Conservation (phyloP, 352 stramenopile genomes). For the Phytopythium montanum region DNA sequence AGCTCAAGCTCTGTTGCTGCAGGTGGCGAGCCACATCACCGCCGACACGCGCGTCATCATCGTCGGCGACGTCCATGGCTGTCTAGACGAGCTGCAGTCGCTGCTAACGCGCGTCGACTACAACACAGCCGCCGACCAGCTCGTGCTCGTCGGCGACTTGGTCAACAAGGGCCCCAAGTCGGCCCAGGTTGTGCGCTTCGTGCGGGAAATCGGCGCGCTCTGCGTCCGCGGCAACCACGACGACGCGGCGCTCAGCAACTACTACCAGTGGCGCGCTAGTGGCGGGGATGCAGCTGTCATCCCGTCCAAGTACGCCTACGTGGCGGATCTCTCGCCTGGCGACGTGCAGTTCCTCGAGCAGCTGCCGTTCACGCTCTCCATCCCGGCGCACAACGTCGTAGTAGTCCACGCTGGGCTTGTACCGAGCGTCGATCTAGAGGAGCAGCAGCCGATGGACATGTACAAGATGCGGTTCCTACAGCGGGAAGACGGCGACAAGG, state of each 20-base stretch:
- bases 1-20: too few relatives aligned
- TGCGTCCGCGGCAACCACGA: conserved; percentile 83
- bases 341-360: conserved; percentile 71
- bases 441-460: conserved; percentile 87
- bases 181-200: conserved; percentile 73
- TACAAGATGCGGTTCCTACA: conserved; percentile 91
- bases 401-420: conserved; percentile 78
- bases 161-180: conserved; percentile 92
- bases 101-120: conserved; percentile 49
- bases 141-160: conserved; percentile 91
- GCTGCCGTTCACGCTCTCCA: conserved; percentile 70
- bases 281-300: neutral
- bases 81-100: conserved; percentile 77
- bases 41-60: conserved; percentile 59
- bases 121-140: conserved; percentile 46
- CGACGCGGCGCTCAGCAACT: conserved; percentile 60
- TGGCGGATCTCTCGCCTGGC: conserved; percentile 41
- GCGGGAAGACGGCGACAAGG: conserved; percentile 26
- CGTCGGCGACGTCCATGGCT: conserved; percentile 92
- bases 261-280: conserved; percentile 36
- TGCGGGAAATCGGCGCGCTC: conserved; percentile 34
- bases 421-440: conserved; percentile 48
- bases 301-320: conserved; percentile 63
- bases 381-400: conserved; percentile 55
- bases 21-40: conserved; percentile 23